phyloP scores from a whole-genome alignment of 2,329 filamentous ascomycete species.

The Ophiostoma himal-ulmi region DNA sequence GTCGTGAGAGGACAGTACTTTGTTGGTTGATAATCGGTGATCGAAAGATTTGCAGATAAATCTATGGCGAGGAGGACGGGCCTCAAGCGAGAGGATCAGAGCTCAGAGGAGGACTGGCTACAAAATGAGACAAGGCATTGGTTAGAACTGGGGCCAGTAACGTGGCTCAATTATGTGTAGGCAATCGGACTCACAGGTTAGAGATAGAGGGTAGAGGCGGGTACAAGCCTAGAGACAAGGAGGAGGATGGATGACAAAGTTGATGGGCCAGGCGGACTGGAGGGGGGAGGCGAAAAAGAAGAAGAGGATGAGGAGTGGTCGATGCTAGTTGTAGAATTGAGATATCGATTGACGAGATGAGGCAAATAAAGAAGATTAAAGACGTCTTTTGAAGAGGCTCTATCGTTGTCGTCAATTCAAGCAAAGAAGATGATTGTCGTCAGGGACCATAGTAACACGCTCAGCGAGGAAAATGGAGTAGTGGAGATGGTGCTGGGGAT shows the following conservation, averaged over 20 bases:
- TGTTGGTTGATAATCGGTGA: background rate
- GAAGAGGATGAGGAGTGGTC: background rate
- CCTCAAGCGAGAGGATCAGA: background rate
- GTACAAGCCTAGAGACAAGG: background rate
- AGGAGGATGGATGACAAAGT: background rate
- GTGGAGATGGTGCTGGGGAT: conserved; percentile 6
- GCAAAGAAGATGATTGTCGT: background rate
- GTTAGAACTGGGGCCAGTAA: background rate
- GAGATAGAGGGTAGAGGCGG: background rate
- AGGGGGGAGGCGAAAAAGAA: background rate
- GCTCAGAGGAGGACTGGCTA: background rate
- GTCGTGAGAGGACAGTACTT: background rate
- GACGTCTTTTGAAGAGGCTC: background rate
- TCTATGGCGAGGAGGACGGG: background rate
- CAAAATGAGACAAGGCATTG: background rate
- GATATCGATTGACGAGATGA: background rate
- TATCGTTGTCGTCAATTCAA: background rate
- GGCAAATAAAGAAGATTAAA: background rate
- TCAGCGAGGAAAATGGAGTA: background rate
- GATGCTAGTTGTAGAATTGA: background rate
- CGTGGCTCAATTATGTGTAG: background rate
- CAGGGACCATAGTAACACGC: background rate
- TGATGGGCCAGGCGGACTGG: background rate
- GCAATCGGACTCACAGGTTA: background rate
- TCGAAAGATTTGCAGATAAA: background rate